phyloP scores from a whole-genome alignment of 371 early-diverging fungal genomes.

The Batrachochytrium dendrobatidis region DNA sequence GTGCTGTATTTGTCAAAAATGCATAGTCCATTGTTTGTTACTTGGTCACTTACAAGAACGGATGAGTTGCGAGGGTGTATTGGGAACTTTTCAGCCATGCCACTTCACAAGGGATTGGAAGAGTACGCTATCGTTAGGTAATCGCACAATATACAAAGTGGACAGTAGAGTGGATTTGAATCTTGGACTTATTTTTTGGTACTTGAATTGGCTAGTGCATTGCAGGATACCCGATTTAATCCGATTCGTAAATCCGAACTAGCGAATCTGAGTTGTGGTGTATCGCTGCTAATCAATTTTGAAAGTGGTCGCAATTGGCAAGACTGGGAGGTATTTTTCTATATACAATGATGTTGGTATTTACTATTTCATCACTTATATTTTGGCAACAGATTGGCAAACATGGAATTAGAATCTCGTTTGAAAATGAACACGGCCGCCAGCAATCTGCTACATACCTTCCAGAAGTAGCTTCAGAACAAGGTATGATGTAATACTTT shows the following conservation, averaged over 20 bases:
- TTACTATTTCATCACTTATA: neutral
- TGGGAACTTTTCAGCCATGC: constrained; percentile 76
- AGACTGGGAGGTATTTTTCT: constrained; percentile 79
- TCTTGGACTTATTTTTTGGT: no score
- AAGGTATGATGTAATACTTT: constrained; percentile 47
- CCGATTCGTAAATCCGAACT: constrained; percentile 68
- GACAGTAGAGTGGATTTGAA: no score
- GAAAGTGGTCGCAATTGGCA: constrained; percentile 62
- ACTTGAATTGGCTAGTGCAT: no score
- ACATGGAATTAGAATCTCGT: constrained; percentile 92
- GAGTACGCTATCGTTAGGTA: constrained; percentile 78
- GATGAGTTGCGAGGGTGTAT: constrained; percentile 81
- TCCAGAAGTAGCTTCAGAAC: constrained; percentile 72
- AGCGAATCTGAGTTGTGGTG: constrained; percentile 57
- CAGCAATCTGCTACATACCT: constrained; percentile 71
- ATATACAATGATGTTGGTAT: neutral
- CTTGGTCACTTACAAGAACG: constrained; percentile 57
- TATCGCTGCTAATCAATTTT: constrained; percentile 81
- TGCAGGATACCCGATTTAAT: constrained; percentile 72
- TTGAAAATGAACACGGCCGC: constrained; percentile 44
- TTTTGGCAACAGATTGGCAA: constrained; percentile 48
- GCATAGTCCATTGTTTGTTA: constrained; percentile 74
- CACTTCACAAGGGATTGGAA: constrained; percentile 60
- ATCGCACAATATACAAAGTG: no score
- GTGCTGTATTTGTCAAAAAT: no score